These are phyloP conservation scores for Gossypium schwendimanii DNA, from an alignment of 441 rosid species.

Conservation along the genomic window DNA sequence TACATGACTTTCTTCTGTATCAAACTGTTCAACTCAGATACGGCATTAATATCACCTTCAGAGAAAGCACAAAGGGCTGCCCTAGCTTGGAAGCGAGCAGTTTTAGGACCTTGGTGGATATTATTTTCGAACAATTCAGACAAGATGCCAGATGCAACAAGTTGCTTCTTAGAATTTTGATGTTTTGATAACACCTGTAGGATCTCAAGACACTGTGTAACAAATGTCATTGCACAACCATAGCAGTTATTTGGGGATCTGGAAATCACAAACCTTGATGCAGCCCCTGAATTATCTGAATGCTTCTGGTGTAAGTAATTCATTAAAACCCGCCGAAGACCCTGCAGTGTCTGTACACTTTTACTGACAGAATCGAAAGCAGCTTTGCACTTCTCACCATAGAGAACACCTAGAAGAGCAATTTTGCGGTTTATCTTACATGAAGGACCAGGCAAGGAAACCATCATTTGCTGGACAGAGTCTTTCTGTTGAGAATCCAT, in stretches of 20 bases:
- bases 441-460: slow-evolving; percentile 97
- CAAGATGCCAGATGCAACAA: slow-evolving; percentile 87
- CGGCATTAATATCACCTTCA: slow-evolving; percentile 87
- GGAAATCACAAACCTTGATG: slow-evolving; percentile 86
- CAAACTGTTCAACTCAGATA: slow-evolving; percentile 83
- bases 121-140: slow-evolving; percentile 95
- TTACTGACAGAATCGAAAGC: slow-evolving; percentile 99
- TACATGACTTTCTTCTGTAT: slow-evolving; percentile 97
- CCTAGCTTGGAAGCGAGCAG: slow-evolving; percentile 94
- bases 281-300: slow-evolving; percentile 53
- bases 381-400: slow-evolving; percentile 99
- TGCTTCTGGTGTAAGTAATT: slow-evolving; percentile 94
- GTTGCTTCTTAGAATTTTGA: slow-evolving; percentile 80
- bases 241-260: slow-evolving; percentile 95
- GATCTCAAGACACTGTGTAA: slow-evolving; percentile 96
- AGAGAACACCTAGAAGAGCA: slow-evolving; percentile 98
- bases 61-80: slow-evolving; percentile 94
- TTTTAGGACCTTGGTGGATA: slow-evolving; percentile 97
- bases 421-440: slow-evolving; percentile 99
- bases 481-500: slow-evolving; percentile 99
- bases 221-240: slow-evolving; percentile 97
- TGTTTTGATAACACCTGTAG: slow-evolving; percentile 85
- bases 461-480: slow-evolving; percentile 99
- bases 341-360: slow-evolving; percentile 99
- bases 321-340: slow-evolving; percentile 97